These are phyloP conservation scores for Podospora bellae-mahoneyi DNA, from an alignment of 495 filamentous ascomycete species.

Conservation along the genomic window DNA sequence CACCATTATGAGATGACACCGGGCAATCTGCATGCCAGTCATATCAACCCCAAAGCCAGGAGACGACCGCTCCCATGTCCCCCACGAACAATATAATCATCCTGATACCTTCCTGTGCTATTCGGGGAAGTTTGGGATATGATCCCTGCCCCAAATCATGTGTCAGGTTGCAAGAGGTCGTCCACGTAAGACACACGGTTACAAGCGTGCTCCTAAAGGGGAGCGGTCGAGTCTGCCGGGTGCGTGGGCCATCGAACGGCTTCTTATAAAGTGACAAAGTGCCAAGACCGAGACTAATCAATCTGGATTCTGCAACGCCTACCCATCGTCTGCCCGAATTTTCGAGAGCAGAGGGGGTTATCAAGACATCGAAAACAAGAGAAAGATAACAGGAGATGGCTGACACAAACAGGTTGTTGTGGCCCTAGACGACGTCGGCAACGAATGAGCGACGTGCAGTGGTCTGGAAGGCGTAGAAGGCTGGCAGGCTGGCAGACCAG, in stretches of 20 bases:
- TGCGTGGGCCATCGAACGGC: conserved; percentile 6
- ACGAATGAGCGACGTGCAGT: conserved; percentile 7
- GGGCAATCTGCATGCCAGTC: background rate
- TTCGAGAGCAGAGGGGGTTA: background rate
- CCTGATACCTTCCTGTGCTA: background rate
- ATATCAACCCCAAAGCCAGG: background rate
- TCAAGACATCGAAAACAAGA: background rate
- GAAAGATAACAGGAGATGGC: background rate
- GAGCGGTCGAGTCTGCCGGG: conserved; percentile 11
- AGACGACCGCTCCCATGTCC: background rate
- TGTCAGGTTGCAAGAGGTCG: background rate
- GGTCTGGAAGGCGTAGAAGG: background rate
- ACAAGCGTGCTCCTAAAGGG: conserved; percentile 1
- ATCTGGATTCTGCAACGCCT: background rate
- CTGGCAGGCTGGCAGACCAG: conserved; percentile 1
- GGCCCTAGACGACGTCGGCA: background rate
- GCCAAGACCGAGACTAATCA: conserved; percentile 10
- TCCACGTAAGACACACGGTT: conserved; percentile 11
- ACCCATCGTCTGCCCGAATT: background rate
- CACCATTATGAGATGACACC: background rate
- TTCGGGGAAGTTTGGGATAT: background rate
- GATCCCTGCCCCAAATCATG: background rate
- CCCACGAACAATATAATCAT: background rate
- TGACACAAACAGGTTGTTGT: background rate
- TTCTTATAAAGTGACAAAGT: conserved; percentile 8